phyloP scores from a whole-genome alignment of 768 basidiomycete genomes.

The Lentinula sp. region DNA sequence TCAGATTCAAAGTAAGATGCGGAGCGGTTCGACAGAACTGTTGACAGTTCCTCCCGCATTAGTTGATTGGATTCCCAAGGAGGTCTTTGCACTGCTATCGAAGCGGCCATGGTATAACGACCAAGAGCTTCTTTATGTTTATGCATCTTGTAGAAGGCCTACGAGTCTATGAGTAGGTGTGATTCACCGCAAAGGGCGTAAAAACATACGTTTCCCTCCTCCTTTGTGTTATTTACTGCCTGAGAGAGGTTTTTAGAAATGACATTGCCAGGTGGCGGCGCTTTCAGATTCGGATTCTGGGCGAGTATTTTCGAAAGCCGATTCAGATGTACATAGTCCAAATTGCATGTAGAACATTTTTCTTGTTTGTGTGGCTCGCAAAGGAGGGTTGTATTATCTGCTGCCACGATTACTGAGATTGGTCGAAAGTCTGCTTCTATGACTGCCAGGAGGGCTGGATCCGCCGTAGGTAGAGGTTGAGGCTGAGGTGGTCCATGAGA shows the following conservation, averaged over 20 bases:
- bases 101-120: conserved; percentile 74
- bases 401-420: conserved; percentile 44
- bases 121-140: conserved; percentile 66
- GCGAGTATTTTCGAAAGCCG: conserved; percentile 67
- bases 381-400: conserved; percentile 48
- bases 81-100: conserved; percentile 73
- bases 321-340: conserved; percentile 75
- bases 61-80: conserved; percentile 84
- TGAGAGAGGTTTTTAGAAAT: conserved; percentile 71
- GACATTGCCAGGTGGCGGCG: conserved; percentile 71
- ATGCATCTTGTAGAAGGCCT: conserved; percentile 78
- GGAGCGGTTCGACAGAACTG: conserved; percentile 86
- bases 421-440: conserved; percentile 70
- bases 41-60: conserved; percentile 87
- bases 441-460: conserved; percentile 68
- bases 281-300: conserved; percentile 63
- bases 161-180: background rate
- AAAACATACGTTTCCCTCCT: conserved; percentile 85
- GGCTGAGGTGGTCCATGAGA: conserved; percentile 36
- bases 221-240: conserved; percentile 74
- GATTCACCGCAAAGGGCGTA: background rate
- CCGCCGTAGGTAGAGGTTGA: conserved; percentile 45
- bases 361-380: conserved; percentile 67
- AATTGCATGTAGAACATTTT: conserved; percentile 65
- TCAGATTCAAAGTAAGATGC: conserved; percentile 76